Percentiles rank a stretch among this genome's conserved stretches.
Conservation (phyloP, 169 alveolate species). For the Cryptosporidium felis region DNA sequence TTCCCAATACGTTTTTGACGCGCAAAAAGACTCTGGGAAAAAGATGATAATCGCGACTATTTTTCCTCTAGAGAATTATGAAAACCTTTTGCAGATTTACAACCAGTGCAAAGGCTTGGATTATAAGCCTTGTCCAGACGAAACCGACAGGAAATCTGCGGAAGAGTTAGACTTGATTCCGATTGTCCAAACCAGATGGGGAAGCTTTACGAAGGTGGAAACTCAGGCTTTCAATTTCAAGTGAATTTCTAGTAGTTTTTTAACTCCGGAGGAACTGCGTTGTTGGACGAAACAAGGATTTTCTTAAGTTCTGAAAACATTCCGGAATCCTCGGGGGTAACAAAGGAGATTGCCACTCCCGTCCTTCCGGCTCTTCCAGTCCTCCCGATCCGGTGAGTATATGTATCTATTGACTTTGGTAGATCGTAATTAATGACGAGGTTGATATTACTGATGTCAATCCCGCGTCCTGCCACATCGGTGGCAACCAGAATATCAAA, state of each 20-base stretch:
- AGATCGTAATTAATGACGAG: conserved; percentile 97
- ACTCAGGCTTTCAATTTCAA: neutral
- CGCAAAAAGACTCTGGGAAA: neutral
- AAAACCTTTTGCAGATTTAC: neutral
- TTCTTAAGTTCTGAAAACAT: conserved; percentile 91
- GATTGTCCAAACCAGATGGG: conserved; percentile 61
- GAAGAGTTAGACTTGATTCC: conserved; percentile 41
- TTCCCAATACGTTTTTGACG: conserved; percentile 39
- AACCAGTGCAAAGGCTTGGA: neutral
- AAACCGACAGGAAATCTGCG: neutral
- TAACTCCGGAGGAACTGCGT: conserved; percentile 91
- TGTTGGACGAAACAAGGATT: conserved; percentile 86
- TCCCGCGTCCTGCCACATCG: conserved; percentile 98
- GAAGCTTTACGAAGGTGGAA: conserved; percentile 6
- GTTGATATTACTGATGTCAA: conserved; percentile 94
- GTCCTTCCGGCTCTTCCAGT: conserved; percentile 98
- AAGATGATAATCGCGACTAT: conserved; percentile 5
- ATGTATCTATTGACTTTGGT: conserved; percentile 95
- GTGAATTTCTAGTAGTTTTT: neutral
- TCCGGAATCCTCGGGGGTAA: conserved; percentile 90
- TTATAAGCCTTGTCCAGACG: neutral
- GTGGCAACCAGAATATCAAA: conserved; percentile 95
- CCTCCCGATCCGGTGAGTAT: conserved; percentile 91
- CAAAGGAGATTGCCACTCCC: conserved; percentile 95
- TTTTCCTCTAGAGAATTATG: conserved; percentile 18